Percentiles rank a stretch among this genome's conserved stretches.
These are phyloP conservation scores for Cokeromyces recurvatus DNA, from an alignment of 371 early-diverging fungal genomes.

Conservation along the genomic window DNA sequence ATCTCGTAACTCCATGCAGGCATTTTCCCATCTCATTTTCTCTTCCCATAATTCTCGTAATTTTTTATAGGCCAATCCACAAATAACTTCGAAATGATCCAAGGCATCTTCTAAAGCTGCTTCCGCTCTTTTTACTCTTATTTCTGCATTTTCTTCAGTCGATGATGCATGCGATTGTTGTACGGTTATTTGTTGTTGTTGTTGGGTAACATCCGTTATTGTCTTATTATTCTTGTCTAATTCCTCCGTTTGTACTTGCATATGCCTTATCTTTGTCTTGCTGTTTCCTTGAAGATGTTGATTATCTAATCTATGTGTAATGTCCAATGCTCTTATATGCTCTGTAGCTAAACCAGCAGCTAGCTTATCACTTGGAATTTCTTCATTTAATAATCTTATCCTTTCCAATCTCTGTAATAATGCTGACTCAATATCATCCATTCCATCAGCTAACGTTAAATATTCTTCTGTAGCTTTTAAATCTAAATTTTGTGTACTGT, in stretches of 20 bases:
- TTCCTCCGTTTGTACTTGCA: conserved; percentile 37
- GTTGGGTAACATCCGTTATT: neutral
- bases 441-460: conserved; percentile 4
- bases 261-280: conserved; percentile 27
- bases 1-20: conserved; percentile 35
- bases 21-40: conserved; percentile 42
- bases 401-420: conserved; percentile 31
- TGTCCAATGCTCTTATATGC: conserved; percentile 35
- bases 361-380: conserved; percentile 34
- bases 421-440: conserved; percentile 31
- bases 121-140: conserved; percentile 27
- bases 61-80: conserved; percentile 53
- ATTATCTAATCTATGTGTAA: conserved; percentile 24
- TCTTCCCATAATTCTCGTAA: conserved; percentile 55
- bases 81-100: conserved; percentile 55
- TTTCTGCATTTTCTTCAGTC: conserved; percentile 26
- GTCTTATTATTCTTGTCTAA: neutral
- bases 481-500: neutral
- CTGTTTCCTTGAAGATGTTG: conserved; percentile 1
- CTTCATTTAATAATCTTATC: conserved; percentile 14
- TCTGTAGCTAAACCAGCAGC: conserved; percentile 30
- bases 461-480: conserved; percentile 7
- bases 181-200: neutral
- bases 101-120: conserved; percentile 50
- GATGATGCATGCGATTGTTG: neutral